These are phyloP conservation scores for Saururus chinensis DNA, from an alignment of 164 flowering plant species.

Conservation along the genomic window DNA sequence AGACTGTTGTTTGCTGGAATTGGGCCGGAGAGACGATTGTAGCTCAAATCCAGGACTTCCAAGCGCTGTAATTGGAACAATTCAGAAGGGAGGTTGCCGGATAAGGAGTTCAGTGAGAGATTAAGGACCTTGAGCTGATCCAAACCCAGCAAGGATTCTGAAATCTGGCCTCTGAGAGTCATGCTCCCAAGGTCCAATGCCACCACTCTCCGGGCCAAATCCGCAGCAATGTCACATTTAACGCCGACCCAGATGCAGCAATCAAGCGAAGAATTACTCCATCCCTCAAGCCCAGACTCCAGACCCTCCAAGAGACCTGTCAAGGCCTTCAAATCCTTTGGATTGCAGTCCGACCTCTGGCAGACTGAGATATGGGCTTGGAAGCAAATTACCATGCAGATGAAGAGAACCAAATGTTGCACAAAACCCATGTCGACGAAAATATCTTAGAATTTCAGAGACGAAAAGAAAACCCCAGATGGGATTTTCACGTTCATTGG, in stretches of 20 bases:
- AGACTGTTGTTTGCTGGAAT: constrained; percentile 27
- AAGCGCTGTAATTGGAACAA: constrained; percentile 45
- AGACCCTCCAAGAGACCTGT: constrained; percentile 3
- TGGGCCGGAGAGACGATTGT: constrained; percentile 40
- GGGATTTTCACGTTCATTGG: not conserved
- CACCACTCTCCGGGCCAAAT: constrained; percentile 35
- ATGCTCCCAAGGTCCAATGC: constrained; percentile 28
- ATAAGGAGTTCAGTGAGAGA: constrained; percentile 55
- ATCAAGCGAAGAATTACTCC: constrained; percentile 4
- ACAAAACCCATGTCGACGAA: not conserved
- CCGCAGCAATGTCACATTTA: constrained; percentile 19
- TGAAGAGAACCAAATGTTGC: not conserved
- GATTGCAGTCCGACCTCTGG: not conserved
- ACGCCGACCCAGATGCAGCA: constrained; percentile 85
- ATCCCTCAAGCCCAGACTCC: constrained; percentile 3
- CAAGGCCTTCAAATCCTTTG: constrained; percentile 15
- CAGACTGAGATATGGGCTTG: not conserved
- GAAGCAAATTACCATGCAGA: not conserved
- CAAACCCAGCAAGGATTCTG: constrained; percentile 35
- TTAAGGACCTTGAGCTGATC: constrained; percentile 43
- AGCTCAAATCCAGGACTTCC: constrained; percentile 61
- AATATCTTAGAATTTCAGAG: not conserved
- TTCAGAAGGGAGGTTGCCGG: constrained; percentile 40
- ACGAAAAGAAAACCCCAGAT: not conserved
- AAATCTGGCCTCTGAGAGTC: constrained; percentile 45